Conservation (phyloP, 306 rosid species). For the Arachis stenosperma region DNA sequence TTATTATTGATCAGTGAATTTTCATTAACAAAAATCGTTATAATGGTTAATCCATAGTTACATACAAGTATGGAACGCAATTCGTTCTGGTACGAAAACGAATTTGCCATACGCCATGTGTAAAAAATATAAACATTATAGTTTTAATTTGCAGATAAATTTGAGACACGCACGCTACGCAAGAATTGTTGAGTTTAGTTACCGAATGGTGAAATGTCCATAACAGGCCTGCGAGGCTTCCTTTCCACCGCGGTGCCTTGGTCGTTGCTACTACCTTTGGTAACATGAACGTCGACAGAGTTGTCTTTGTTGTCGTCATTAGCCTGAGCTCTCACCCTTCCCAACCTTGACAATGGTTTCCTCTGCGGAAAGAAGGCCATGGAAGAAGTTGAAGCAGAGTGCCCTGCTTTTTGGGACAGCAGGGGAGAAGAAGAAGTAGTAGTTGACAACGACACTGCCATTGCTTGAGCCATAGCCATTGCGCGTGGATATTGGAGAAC, state of each 20-base stretch:
- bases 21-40: too few relatives aligned
- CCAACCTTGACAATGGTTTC: slow-evolving; percentile 26
- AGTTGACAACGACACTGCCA: slow-evolving; percentile 38
- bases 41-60: too few relatives aligned
- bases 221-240: slow-evolving; percentile 52
- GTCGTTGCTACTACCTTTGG: slow-evolving; percentile 29
- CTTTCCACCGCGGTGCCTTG: slow-evolving; percentile 50
- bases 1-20: too few relatives aligned
- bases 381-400: slow-evolving; percentile 36
- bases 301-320: slow-evolving; percentile 49
- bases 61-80: too few relatives aligned
- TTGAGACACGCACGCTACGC: too few relatives aligned
- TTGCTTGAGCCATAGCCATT: slow-evolving; percentile 58
- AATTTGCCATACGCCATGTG: too few relatives aligned
- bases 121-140: too few relatives aligned
- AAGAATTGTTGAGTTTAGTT: not conserved
- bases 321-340: slow-evolving; percentile 55
- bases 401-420: slow-evolving; percentile 41
- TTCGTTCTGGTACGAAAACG: too few relatives aligned
- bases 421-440: slow-evolving; percentile 37
- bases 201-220: slow-evolving; percentile 76
- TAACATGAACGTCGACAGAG: slow-evolving; percentile 59
- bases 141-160: too few relatives aligned
- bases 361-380: slow-evolving; percentile 44
- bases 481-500: too few relatives aligned